Evolutionary conservation across 2,329 filamentous ascomycete genomes (phyloP).

Genomic region (Grosmannia huntii): DNA sequence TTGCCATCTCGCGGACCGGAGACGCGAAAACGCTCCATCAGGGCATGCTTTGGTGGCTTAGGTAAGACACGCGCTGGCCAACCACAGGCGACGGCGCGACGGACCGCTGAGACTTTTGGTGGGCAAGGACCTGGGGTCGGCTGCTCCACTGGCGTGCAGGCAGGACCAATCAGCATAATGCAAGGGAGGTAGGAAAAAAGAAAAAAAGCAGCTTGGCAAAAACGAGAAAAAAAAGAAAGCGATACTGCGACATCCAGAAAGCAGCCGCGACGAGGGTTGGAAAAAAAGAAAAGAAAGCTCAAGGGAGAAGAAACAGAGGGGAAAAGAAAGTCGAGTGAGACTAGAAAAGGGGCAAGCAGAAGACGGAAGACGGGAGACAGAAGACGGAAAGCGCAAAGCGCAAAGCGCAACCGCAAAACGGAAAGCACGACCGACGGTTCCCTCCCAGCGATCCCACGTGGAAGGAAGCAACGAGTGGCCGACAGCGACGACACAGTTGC

Average conservation of each 20-base stretch:
- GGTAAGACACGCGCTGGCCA: not conserved
- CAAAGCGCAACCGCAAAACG: not conserved
- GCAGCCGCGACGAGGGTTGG: not conserved
- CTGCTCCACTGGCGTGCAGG: not conserved
- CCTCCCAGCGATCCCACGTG: not conserved
- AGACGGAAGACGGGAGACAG: not conserved
- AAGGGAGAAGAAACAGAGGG: not conserved
- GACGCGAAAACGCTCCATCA: too few relatives aligned
- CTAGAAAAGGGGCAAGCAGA: not conserved
- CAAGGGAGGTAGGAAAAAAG: not conserved
- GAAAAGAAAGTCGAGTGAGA: not conserved
- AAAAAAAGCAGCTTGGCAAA: not conserved
- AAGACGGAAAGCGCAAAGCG: too few relatives aligned
- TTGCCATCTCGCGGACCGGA: too few relatives aligned
- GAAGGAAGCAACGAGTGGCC: not conserved
- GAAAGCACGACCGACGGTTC: not conserved
- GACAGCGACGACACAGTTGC: not conserved
- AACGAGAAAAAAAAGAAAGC: not conserved
- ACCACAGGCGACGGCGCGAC: not conserved
- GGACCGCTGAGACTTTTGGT: not conserved
- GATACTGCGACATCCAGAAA: not conserved
- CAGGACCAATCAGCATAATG: not conserved
- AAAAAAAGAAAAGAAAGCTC: not conserved
- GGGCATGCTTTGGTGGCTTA: not conserved
- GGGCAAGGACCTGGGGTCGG: not conserved